A percentile compares a stretch with the other conserved stretches of the same genome.
These are phyloP conservation scores for Durotheca rogersii DNA, from an alignment of 495 filamentous ascomycete genomes.

Conservation along the genomic window DNA sequence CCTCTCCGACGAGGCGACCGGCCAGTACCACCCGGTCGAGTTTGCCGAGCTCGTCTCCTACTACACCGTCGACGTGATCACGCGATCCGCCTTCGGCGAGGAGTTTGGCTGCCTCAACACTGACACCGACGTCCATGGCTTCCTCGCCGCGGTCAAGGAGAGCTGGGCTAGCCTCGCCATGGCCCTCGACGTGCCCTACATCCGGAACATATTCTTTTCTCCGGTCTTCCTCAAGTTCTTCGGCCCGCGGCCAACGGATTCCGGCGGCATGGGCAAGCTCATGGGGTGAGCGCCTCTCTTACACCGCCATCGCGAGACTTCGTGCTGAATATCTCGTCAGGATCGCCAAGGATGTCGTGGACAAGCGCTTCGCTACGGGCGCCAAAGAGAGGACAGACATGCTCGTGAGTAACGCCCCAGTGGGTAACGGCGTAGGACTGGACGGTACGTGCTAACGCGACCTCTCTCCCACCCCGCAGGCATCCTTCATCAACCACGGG, in stretches of 20 bases:
- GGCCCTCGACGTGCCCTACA: conserved; percentile 29
- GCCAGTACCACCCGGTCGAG: conserved; percentile 23
- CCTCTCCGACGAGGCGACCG: conserved; percentile 22
- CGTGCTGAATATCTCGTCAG: conserved; percentile 1
- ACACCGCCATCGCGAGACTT: not conserved
- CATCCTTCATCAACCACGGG: conserved; percentile 46
- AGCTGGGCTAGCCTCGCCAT: conserved; percentile 19
- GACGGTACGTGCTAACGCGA: conserved; percentile 26
- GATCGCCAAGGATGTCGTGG: conserved; percentile 31
- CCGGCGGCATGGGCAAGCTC: conserved; percentile 16
- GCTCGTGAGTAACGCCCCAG: conserved; percentile 36
- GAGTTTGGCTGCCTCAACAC: conserved; percentile 43
- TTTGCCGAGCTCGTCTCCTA: conserved; percentile 39
- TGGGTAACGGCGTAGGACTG: conserved; percentile 32
- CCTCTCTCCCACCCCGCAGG: conserved; percentile 13
- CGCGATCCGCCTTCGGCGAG: conserved; percentile 49
- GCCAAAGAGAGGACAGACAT: conserved; percentile 39
- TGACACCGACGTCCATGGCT: conserved; percentile 47
- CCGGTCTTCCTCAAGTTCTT: conserved; percentile 19
- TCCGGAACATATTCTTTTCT: conserved; percentile 28
- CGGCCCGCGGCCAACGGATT: conserved; percentile 28
- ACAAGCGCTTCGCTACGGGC: conserved; percentile 29
- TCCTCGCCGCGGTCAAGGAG: conserved; percentile 38
- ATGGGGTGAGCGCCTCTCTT: conserved; percentile 25
- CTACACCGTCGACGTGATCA: conserved; percentile 50